phyloP scores from a whole-genome alignment of 768 basidiomycete species.

The Lyophyllum semitale region DNA sequence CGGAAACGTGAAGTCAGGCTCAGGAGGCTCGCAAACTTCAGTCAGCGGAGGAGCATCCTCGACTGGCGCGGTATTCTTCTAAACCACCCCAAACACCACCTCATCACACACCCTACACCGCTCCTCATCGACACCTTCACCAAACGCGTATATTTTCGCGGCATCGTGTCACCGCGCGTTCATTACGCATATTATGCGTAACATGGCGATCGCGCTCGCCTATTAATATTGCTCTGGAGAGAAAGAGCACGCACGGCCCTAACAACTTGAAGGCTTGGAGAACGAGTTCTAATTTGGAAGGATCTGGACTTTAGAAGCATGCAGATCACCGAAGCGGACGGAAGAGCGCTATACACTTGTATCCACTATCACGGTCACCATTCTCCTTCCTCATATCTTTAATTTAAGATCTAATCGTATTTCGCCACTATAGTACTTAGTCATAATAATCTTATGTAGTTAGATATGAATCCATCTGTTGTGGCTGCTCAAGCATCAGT shows the following conservation, averaged over 20 bases:
- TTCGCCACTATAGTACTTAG: background rate
- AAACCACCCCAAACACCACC: slow-evolving; percentile 25
- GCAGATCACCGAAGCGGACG: slow-evolving; percentile 31
- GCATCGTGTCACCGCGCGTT: slow-evolving; percentile 5
- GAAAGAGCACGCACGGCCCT: background rate
- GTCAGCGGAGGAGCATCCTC: slow-evolving; percentile 53
- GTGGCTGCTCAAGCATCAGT: background rate
- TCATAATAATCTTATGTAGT: background rate
- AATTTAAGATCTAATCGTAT: background rate
- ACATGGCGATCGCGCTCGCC: background rate
- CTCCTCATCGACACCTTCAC: background rate
- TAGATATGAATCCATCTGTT: background rate
- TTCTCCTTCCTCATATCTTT: background rate
- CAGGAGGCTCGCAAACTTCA: slow-evolving; percentile 38
- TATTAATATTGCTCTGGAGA: background rate
- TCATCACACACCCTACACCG: slow-evolving; percentile 11
- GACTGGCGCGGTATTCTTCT: slow-evolving; percentile 64
- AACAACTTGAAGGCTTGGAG: slow-evolving; percentile 1
- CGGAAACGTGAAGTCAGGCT: slow-evolving; percentile 33
- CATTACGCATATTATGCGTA: background rate
- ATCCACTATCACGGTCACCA: slow-evolving; percentile 19
- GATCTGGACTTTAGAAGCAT: slow-evolving; percentile 18
- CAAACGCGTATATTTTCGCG: slow-evolving; percentile 2
- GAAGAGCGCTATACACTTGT: slow-evolving; percentile 22
- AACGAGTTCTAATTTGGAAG: slow-evolving; percentile 18